phyloP scores from a whole-genome alignment of 148 eudicot species.

The Cornus florida region DNA sequence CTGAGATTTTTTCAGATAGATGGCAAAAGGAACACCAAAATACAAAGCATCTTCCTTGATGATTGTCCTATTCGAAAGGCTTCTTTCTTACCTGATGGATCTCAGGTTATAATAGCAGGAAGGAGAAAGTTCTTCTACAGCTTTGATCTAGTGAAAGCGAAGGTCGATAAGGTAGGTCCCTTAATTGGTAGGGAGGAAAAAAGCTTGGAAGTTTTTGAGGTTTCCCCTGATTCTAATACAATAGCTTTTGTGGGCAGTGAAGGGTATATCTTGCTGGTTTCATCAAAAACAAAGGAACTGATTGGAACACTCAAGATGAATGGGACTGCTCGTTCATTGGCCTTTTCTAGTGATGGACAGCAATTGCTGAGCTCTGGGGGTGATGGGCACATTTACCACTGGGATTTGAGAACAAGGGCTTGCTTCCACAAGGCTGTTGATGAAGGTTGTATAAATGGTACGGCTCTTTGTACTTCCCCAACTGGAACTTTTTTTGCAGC shows the following conservation, averaged over 20 bases:
- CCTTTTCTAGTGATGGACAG: slow-evolving; percentile 66
- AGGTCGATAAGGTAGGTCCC: slow-evolving; percentile 73
- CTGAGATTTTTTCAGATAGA: slow-evolving; percentile 85
- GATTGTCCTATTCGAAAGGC: slow-evolving; percentile 83
- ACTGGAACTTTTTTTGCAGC: slow-evolving; percentile 76
- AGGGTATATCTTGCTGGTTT: slow-evolving; percentile 83
- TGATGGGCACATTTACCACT: slow-evolving; percentile 81
- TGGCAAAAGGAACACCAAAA: slow-evolving; percentile 77
- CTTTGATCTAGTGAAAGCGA: slow-evolving; percentile 71
- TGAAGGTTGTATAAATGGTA: slow-evolving; percentile 75
- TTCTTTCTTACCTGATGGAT: slow-evolving; percentile 83
- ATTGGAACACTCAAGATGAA: slow-evolving; percentile 94
- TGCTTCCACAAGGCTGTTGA: slow-evolving; percentile 84
- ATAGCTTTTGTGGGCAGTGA: slow-evolving; percentile 90
- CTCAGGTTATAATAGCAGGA: slow-evolving; percentile 76
- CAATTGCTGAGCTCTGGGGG: slow-evolving; percentile 85
- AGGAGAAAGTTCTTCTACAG: slow-evolving; percentile 89
- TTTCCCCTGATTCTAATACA: slow-evolving; percentile 89
- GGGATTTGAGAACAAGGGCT: slow-evolving; percentile 83
- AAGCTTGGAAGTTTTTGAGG: slow-evolving; percentile 81
- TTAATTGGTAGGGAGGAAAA: slow-evolving; percentile 87
- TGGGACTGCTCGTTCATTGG: slow-evolving; percentile 79
- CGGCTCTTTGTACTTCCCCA: slow-evolving; percentile 73
- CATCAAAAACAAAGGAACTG: slow-evolving; percentile 77
- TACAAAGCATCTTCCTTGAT: slow-evolving; percentile 74